phyloP scores from a whole-genome alignment of 176 grass and related monocot species.

The Typha latifolia region DNA sequence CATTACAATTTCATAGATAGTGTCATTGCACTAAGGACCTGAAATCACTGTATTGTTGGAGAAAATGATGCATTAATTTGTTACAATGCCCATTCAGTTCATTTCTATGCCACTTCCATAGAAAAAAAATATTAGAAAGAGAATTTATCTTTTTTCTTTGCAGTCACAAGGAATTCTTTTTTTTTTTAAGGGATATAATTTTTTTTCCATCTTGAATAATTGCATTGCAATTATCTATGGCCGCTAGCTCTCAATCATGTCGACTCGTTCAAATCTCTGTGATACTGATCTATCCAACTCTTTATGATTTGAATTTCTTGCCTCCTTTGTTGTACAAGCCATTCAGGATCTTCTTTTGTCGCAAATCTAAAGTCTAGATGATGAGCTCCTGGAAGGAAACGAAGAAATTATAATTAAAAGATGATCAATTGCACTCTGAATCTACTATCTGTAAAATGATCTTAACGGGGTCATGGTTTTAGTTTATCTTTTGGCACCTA shows the following conservation, averaged over 20 bases:
- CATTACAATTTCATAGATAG: too few relatives aligned
- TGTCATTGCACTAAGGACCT: too few relatives aligned
- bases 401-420: background rate
- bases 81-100: too few relatives aligned
- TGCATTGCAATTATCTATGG: background rate
- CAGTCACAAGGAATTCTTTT: background rate
- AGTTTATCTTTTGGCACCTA: constrained; percentile 1
- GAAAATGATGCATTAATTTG: too few relatives aligned
- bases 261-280: constrained; percentile 37
- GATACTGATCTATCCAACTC: constrained; percentile 72
- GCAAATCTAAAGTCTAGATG: constrained; percentile 66
- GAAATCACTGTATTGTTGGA: too few relatives aligned
- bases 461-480: background rate
- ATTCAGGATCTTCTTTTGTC: constrained; percentile 71
- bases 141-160: background rate
- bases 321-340: constrained; percentile 65
- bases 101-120: too few relatives aligned
- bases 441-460: background rate
- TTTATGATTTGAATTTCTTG: constrained; percentile 72
- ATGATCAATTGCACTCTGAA: background rate
- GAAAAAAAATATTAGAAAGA: background rate
- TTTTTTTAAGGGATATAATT: constrained; percentile 10
- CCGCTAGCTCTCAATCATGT: constrained; percentile 16
- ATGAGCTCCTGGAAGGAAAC: constrained; percentile 59
- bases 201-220: background rate